Evolutionary conservation across 305 asterid genomes (phyloP).

Genomic region (Fraxinus nigra): DNA sequence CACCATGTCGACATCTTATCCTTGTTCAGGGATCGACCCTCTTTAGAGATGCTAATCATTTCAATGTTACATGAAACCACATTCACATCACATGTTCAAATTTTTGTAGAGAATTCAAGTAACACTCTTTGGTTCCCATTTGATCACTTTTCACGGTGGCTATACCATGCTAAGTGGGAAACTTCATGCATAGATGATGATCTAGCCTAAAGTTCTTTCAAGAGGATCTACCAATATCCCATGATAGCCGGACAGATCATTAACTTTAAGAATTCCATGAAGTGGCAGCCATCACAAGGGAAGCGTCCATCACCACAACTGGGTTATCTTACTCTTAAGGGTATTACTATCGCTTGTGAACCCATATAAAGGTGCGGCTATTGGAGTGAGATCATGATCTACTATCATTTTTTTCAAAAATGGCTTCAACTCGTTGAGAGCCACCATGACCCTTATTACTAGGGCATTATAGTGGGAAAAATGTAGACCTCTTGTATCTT

Average conservation of each 20-base stretch:
- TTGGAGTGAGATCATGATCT: not conserved
- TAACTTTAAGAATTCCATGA: not conserved
- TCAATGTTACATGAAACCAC: not conserved
- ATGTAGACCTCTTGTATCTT: not conserved
- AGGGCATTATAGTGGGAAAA: not conserved
- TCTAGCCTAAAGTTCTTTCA: not conserved
- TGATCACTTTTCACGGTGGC: not conserved
- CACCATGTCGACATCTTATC: not conserved
- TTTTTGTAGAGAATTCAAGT: too few relatives aligned
- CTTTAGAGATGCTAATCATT: not conserved
- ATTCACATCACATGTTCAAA: not conserved
- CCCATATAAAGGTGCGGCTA: not conserved
- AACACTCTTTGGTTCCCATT: not conserved
- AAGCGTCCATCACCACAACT: not conserved
- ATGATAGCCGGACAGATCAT: not conserved
- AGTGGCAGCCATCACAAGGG: not conserved
- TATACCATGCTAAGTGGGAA: not conserved
- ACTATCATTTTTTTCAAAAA: not conserved
- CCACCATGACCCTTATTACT: not conserved
- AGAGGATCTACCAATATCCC: not conserved
- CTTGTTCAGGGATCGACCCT: not conserved
- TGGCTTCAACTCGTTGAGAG: not conserved
- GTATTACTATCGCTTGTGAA: not conserved
- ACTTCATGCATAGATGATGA: not conserved
- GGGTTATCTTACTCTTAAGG: not conserved